phyloP scores from a whole-genome alignment of 2,329 filamentous ascomycete species.

The Endocalyx cinctus region DNA sequence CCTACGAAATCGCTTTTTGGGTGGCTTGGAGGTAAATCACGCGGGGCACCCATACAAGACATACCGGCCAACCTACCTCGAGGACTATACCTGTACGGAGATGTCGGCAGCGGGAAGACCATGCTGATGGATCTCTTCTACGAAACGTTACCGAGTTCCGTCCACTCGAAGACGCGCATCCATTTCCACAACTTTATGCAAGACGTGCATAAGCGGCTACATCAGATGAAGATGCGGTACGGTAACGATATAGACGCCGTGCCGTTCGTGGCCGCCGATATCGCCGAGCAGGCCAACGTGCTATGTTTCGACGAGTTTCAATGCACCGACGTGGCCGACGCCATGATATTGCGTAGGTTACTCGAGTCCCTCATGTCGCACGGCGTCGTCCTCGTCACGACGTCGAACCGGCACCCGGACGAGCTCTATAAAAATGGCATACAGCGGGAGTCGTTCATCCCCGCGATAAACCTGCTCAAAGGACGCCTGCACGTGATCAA shows the following conservation, averaged over 20 bases:
- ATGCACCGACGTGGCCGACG: constrained; percentile 95
- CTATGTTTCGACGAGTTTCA: constrained; percentile 99
- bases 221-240: constrained; percentile 83
- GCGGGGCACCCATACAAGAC: constrained; percentile 36
- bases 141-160: constrained; percentile 78
- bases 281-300: constrained; percentile 78
- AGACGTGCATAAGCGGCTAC: constrained; percentile 85
- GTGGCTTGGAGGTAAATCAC: constrained; percentile 51
- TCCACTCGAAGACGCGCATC: constrained; percentile 81
- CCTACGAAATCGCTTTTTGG: constrained; percentile 53
- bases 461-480: constrained; percentile 90
- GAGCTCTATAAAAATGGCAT: constrained; percentile 98
- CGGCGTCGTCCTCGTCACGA: constrained; percentile 93
- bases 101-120: constrained; percentile 96
- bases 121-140: constrained; percentile 99
- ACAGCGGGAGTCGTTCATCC: constrained; percentile 90
- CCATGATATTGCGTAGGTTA: constrained; percentile 89
- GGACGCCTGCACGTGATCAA: constrained; percentile 82
- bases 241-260: constrained; percentile 87
- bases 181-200: constrained; percentile 99
- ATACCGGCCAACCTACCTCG: constrained; percentile 75
- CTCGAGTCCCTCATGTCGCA: constrained; percentile 92
- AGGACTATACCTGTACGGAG: constrained; percentile 91
- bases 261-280: constrained; percentile 90
- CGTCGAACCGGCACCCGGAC: constrained; percentile 92